These are phyloP conservation scores for Puya raimondii DNA, from an alignment of 176 grass and related monocot species.

Conservation along the genomic window DNA sequence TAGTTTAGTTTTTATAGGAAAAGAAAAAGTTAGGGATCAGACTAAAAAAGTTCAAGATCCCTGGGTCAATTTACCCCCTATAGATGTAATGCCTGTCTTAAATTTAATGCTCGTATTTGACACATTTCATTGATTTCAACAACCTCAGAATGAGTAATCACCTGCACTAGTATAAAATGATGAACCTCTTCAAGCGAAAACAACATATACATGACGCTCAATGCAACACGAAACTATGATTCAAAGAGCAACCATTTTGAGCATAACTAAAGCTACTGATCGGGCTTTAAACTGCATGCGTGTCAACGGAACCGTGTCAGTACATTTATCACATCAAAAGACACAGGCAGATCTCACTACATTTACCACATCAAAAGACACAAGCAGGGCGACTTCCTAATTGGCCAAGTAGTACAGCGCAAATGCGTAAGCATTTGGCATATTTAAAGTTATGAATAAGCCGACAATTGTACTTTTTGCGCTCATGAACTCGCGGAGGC, in stretches of 20 bases:
- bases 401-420: constrained; percentile 8
- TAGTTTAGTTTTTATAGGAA: too few relatives aligned
- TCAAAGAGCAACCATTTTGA: not conserved
- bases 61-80: too few relatives aligned
- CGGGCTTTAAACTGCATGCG: not conserved
- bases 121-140: not conserved
- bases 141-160: too few relatives aligned
- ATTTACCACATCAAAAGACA: not conserved
- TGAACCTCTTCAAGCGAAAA: too few relatives aligned
- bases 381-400: not conserved
- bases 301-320: constrained; percentile 11
- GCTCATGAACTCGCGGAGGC: constrained; percentile 47
- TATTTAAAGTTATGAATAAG: not conserved
- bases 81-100: too few relatives aligned
- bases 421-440: not conserved
- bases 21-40: too few relatives aligned
- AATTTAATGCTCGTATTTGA: too few relatives aligned
- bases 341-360: not conserved
- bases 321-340: not conserved
- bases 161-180: too few relatives aligned
- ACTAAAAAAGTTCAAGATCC: too few relatives aligned
- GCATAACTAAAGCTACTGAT: not conserved
- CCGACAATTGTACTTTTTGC: not conserved
- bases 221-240: too few relatives aligned
- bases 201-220: too few relatives aligned